Evolutionary conservation across 192 early-diverging fungal species (phyloP).

Genomic region (Coemansia sp.): DNA sequence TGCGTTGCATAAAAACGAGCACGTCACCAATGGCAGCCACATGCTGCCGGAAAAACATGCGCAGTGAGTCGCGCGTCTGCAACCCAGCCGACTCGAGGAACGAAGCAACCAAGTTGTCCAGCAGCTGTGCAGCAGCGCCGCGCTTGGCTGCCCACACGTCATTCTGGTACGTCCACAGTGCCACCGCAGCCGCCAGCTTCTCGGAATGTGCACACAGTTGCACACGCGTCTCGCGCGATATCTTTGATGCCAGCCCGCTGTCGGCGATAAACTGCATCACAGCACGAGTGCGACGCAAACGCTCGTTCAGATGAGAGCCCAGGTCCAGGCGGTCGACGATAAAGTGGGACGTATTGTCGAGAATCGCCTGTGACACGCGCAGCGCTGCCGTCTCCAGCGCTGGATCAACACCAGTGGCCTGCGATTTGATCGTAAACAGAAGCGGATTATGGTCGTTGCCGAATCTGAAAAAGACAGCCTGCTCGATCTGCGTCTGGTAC

Average conservation of each 20-base stretch:
- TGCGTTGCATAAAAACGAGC: constrained; percentile 31
- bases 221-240: constrained; percentile 14
- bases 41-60: constrained; percentile 35
- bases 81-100: constrained; percentile 31
- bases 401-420: constrained; percentile 12
- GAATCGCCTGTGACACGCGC: constrained; percentile 33
- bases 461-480: constrained; percentile 46
- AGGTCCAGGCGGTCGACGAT: constrained; percentile 37
- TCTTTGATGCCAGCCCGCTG: constrained; percentile 16
- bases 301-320: constrained; percentile 37
- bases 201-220: constrained; percentile 35
- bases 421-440: constrained; percentile 25
- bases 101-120: constrained; percentile 25
- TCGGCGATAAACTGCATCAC: constrained; percentile 32
- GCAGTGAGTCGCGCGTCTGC: constrained; percentile 36
- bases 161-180: constrained; percentile 48
- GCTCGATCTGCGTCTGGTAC: constrained; percentile 41
- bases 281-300: constrained; percentile 27
- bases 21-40: constrained; percentile 27
- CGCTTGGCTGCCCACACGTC: constrained; percentile 20
- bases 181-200: constrained; percentile 35
- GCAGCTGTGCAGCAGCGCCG: constrained; percentile 26
- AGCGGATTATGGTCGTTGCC: constrained; percentile 27
- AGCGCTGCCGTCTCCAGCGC: constrained; percentile 35
- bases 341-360: constrained; percentile 43